Evolutionary conservation across 2,329 filamentous ascomycete species (phyloP), one percentile per base, ranked within the genome.

Genomic region (Fonsecaea erecta): DNA sequence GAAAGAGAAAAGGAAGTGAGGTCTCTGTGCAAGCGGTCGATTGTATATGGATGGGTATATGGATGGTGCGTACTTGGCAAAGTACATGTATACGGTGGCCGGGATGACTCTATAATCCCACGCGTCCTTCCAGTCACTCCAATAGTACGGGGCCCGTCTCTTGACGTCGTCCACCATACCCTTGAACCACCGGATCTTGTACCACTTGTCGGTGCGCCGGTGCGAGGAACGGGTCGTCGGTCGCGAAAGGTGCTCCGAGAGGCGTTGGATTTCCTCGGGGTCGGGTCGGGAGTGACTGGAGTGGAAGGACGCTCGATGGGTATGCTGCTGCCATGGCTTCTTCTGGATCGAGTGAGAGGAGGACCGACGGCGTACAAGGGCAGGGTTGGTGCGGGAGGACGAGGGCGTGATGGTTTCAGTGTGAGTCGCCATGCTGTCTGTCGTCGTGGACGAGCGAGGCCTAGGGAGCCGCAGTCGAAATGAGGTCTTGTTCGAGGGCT

Each of bases 81-180:
- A 96, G 80, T 95, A 96, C 91, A 96, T 96, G 78, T 96, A 96
- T 32, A 96, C 81, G 9, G 92, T 96, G 16, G 91, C 91, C 1
- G 92, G 92, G 43, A 96, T 85, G 48, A 96, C 91, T 60, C 92
- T 86, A 80, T 96, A 96, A 75, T 96, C 90, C 91, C 91, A 95
- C 1, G 92, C 92, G 80, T 96, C 92, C 18, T 76, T 82, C 90
- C 90, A 96, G 77, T 96, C 92, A 77, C 89, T 93, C 78, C 80
- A 82, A 74, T 95, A 96, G 75, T 85, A 96, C 0, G 92, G 92
- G 7, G 84, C 84, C 68, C 92, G 82, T 64, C 91, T 86, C 69
- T 87, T 87, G 35, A 96, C 73, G 77, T 96, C 92, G 74, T 91
- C 88, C 64, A 88, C 76, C 86, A 96, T 96, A 73, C 92, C 92